Conservation (phyloP, 345 rosid species). For the Salix dunnii region DNA sequence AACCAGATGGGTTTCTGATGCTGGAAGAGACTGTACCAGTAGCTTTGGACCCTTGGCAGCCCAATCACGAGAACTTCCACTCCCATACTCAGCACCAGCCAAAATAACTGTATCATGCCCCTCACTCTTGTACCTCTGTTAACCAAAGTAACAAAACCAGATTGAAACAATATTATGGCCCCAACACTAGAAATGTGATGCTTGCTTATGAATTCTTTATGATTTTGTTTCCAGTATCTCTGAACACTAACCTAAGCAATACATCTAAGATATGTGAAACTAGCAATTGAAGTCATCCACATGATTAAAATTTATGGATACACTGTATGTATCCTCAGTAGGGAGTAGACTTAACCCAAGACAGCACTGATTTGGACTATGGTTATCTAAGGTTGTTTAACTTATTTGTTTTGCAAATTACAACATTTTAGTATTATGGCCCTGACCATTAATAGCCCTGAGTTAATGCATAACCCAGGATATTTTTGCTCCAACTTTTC, state of each 20-base stretch:
- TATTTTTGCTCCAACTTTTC: not conserved
- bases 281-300: not conserved
- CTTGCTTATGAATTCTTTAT: not conserved
- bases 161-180: not conserved
- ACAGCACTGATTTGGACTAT: not conserved
- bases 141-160: not conserved
- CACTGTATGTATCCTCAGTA: not conserved
- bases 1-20: not conserved
- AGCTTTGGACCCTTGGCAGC: constrained; percentile 97
- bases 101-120: constrained; percentile 65
- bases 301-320: not conserved
- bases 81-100: constrained; percentile 92
- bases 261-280: not conserved
- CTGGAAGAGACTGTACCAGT: constrained; percentile 42
- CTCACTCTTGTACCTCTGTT: constrained; percentile 73
- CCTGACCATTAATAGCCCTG: not conserved
- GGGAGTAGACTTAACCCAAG: not conserved
- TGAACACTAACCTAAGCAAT: not conserved
- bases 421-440: not conserved
- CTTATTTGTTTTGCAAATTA: not conserved
- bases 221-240: not conserved
- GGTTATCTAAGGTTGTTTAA: not conserved
- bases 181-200: not conserved
- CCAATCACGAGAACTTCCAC: constrained; percentile 99
- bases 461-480: not conserved